Base-by-base conservation (phyloP, 306 rosid genomes). In the Rosa persica region DNA sequence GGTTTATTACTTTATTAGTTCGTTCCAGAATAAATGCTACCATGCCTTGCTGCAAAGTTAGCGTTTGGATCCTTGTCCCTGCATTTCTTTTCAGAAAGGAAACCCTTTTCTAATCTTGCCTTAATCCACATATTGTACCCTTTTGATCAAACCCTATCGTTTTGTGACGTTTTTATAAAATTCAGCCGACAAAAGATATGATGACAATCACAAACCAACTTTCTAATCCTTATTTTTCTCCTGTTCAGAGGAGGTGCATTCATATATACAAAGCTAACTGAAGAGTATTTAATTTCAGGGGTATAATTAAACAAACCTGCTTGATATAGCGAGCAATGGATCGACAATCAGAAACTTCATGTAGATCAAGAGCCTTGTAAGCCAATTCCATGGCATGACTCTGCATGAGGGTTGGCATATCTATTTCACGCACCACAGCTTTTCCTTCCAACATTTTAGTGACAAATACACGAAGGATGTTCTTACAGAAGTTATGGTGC, bases 371-470 rank as follows among this genome's bases (percentile, higher is more conserved):
- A 64, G 90, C 92, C 82, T 85, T 90, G 81, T 86, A 90, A 58
- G 93, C 88, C 52, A 89, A 85, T 69, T 84, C 92, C 89, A 86
- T 86, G 61, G 85, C 94, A 72, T 72, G 84, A 74, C 57, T 83
- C 84, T 88, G 91, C 89, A 85, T 80, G 64, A 20, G 67, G 57
- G 83, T 78, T 40, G 89, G 74, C 93, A 90, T 89, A 74, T 92
- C 92, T 39, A 89, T 85, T 80, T 89, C 92, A 36, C 84, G 83
- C 82, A 89, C 87, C 78, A 84, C 89, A 20, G 82, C 91, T 85
- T 89, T 92, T 81, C 92, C 93, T 78, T 92, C 93, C 89, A 90
- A 74, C 93, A 90, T 92, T 78, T 85, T 85, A 25, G 46, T 58
- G 57, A 60, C 8, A 42, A 19, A 48, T 66, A 68, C 3, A 7